Percentiles rank a stretch among this genome's conserved stretches.
Conservation (phyloP, 1,284 basidiomycete species). For the Volvariella surrecta region DNA sequence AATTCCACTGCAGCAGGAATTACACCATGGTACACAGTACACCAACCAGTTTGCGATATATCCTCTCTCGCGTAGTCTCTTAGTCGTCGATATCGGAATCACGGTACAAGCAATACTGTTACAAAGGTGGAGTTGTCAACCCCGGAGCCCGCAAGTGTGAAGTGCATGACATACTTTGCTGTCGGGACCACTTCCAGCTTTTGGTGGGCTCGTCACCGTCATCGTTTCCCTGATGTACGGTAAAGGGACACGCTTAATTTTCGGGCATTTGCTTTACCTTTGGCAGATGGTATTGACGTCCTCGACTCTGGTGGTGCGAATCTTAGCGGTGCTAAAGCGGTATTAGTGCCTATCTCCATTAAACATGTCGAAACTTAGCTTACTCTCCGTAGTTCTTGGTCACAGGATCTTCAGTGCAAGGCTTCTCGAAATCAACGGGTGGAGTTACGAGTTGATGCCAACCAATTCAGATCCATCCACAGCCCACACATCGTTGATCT, state of each 20-base stretch:
- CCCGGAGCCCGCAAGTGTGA: too few relatives aligned
- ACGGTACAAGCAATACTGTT: too few relatives aligned
- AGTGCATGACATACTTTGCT: conserved; percentile 14
- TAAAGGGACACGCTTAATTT: background rate
- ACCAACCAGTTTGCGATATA: too few relatives aligned
- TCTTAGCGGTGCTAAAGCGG: conserved; percentile 15
- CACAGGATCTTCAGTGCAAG: background rate
- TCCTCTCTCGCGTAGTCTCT: too few relatives aligned
- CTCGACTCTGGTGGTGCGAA: conserved; percentile 16
- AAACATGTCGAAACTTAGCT: conserved; percentile 6
- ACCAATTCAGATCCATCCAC: conserved; percentile 20
- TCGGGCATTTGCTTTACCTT: conserved; percentile 9
- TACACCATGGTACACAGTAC: too few relatives aligned
- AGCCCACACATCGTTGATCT: conserved; percentile 28
- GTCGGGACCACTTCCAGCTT: conserved; percentile 19
- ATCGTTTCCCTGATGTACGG: conserved; percentile 15
- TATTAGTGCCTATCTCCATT: background rate
- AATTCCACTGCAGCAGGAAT: too few relatives aligned
- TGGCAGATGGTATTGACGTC: conserved; percentile 18
- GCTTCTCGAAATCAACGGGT: background rate
- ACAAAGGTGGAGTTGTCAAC: too few relatives aligned
- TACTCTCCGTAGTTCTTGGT: conserved; percentile 21
- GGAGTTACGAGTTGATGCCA: conserved; percentile 24
- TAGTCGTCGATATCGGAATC: too few relatives aligned
- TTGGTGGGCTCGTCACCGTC: conserved; percentile 19